Conservation (phyloP, 139 green algal genomes). For the Chlorella sp. region DNA sequence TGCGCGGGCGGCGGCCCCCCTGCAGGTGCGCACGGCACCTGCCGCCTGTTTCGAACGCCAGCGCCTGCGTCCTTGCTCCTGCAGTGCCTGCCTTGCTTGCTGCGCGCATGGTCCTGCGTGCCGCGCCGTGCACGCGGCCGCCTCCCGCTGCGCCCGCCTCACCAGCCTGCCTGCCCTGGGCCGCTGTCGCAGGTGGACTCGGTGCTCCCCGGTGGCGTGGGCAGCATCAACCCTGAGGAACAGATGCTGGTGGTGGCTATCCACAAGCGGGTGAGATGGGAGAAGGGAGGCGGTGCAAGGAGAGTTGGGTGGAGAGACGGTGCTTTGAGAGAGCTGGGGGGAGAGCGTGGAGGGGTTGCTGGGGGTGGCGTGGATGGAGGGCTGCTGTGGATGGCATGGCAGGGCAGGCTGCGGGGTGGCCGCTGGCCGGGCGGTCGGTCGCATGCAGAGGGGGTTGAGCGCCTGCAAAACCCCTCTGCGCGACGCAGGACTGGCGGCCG, state of each 20-base stretch:
- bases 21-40: slow-evolving; percentile 1
- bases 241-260: slow-evolving; percentile 5
- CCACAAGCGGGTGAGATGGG: slow-evolving; percentile 9
- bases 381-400: no score
- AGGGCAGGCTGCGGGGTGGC: not conserved
- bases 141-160: no score
- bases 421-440: no score
- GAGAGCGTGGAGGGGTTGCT: not conserved
- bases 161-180: not conserved
- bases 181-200: not conserved
- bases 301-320: no score
- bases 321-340: not conserved
- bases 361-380: not conserved
- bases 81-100: not conserved
- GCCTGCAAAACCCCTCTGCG: not conserved
- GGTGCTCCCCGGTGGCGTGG: not conserved
- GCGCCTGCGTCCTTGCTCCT: not conserved
- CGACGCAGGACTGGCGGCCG: slow-evolving; percentile 7
- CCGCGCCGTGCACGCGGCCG: not conserved
- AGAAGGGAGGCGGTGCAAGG: no score
- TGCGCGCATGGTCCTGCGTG: not conserved
- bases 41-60: not conserved
- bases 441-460: not conserved
- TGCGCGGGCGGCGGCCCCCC: not conserved
- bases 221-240: not conserved